phyloP scores from a whole-genome alignment of 805 yeast species.

The Candida vaughaniae region DNA sequence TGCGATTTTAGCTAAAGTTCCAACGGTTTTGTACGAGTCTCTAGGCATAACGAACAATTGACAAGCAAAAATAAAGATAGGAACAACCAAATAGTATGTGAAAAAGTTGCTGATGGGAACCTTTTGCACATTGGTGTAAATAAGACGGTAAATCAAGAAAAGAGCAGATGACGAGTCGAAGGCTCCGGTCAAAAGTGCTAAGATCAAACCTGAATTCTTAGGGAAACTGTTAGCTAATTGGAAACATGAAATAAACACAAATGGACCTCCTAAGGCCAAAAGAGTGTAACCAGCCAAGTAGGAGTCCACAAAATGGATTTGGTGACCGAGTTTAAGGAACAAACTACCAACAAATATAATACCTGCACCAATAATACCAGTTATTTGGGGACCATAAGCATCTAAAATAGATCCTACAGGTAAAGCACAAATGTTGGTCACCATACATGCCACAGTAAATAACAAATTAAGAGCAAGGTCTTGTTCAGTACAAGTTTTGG shows the following conservation, averaged over 20 bases:
- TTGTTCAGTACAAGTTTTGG: constrained; percentile 61
- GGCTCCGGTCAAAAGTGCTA: constrained; percentile 89
- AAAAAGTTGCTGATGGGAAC: constrained; percentile 62
- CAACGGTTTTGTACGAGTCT: constrained; percentile 70
- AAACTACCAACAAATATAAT: constrained; percentile 58
- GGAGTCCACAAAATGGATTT: constrained; percentile 48
- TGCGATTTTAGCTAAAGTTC: constrained; percentile 62
- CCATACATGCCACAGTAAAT: constrained; percentile 84
- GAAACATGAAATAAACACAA: constrained; percentile 85
- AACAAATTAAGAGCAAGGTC: constrained; percentile 78
- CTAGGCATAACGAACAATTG: constrained; percentile 80
- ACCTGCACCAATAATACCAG: constrained; percentile 72
- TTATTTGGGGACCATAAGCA: constrained; percentile 72
- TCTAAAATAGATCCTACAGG: constrained; percentile 82
- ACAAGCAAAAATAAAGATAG: constrained; percentile 70
- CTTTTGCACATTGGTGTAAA: constrained; percentile 47
- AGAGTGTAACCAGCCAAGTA: constrained; percentile 72
- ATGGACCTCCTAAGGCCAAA: constrained; percentile 91
- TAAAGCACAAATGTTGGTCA: constrained; percentile 80
- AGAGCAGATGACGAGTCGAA: constrained; percentile 92
- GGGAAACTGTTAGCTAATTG: constrained; percentile 88
- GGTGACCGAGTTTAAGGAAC: constrained; percentile 40
- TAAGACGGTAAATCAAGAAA: constrained; percentile 68
- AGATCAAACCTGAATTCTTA: constrained; percentile 70
- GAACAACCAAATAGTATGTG: constrained; percentile 65